Evolutionary conservation across 176 grass and related monocot species (phyloP).

Genomic region (Calamus simplicifolius): DNA sequence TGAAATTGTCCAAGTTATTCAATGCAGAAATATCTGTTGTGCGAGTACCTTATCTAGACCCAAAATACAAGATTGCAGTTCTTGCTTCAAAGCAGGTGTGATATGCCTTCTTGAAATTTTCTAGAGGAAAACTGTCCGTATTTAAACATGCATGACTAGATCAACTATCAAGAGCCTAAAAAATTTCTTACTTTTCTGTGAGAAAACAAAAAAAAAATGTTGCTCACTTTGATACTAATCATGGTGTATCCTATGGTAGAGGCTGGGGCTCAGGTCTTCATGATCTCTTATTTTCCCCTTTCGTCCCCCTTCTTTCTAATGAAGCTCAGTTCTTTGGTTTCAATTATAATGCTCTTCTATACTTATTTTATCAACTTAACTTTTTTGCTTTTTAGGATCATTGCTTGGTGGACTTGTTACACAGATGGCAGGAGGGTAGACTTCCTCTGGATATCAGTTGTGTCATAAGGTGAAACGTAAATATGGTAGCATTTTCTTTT

Average conservation of each 20-base stretch:
- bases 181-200: too few species aligned
- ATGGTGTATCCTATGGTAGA: too few species aligned
- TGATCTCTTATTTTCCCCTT: neutral
- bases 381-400: conserved; percentile 50
- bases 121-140: too few species aligned
- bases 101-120: neutral
- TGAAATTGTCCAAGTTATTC: conserved; percentile 43
- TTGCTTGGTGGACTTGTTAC: conserved; percentile 68
- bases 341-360: neutral
- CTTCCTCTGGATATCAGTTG: conserved; percentile 69
- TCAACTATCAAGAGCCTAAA: too few species aligned
- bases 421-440: conserved; percentile 73
- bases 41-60: conserved; percentile 62
- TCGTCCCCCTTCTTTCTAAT: neutral
- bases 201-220: too few species aligned
- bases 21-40: conserved; percentile 50
- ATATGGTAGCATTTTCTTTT: neutral
- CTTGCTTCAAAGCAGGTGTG: conserved; percentile 75
- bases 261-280: too few species aligned
- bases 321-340: neutral
- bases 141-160: too few species aligned
- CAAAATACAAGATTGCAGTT: conserved; percentile 78
- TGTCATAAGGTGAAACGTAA: conserved; percentile 55
- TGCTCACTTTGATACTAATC: too few species aligned
- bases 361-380: neutral